phyloP scores from a whole-genome alignment of 441 rosid species.

The Gossypium gossypioides region DNA sequence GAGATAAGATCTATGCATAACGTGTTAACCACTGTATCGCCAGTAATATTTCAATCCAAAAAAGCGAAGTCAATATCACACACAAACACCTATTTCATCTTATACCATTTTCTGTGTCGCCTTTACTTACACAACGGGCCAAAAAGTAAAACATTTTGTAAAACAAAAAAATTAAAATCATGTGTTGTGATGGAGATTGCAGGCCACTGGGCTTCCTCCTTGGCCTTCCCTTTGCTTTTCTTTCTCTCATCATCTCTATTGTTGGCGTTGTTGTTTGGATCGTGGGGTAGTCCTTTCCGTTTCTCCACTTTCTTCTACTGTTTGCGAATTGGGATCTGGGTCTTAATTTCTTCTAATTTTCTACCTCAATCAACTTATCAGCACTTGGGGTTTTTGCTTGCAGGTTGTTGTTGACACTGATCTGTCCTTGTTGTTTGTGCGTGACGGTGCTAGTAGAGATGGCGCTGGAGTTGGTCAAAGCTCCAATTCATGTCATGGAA shows the following conservation, averaged over 20 bases:
- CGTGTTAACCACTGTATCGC: too few relatives aligned
- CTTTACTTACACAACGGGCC: too few relatives aligned
- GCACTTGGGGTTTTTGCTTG: background rate
- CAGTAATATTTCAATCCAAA: too few relatives aligned
- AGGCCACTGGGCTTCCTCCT: conserved; percentile 75
- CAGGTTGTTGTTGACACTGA: conserved; percentile 53
- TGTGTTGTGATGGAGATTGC: conserved; percentile 64
- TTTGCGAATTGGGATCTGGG: conserved; percentile 4
- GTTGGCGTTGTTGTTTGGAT: conserved; percentile 69
- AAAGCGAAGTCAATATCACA: too few relatives aligned
- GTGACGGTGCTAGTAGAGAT: conserved; percentile 52
- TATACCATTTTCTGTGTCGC: too few relatives aligned
- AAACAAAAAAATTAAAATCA: conserved; percentile 13
- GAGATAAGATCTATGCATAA: too few relatives aligned
- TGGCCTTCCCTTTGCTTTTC: conserved; percentile 79
- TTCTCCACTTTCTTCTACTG: background rate
- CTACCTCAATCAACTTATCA: background rate
- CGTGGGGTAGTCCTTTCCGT: conserved; percentile 44
- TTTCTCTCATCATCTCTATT: conserved; percentile 58
- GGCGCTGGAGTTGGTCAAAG: conserved; percentile 61
- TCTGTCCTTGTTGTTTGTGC: conserved; percentile 53
- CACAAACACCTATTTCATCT: too few relatives aligned
- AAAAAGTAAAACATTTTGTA: too few relatives aligned
- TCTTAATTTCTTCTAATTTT: background rate
- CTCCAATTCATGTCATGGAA: conserved; percentile 59